A percentile compares a stretch with the other conserved stretches of the same genome.
Evolutionary conservation across 2,329 filamentous ascomycete species (phyloP).

Genomic region (Penicillium sp.): DNA sequence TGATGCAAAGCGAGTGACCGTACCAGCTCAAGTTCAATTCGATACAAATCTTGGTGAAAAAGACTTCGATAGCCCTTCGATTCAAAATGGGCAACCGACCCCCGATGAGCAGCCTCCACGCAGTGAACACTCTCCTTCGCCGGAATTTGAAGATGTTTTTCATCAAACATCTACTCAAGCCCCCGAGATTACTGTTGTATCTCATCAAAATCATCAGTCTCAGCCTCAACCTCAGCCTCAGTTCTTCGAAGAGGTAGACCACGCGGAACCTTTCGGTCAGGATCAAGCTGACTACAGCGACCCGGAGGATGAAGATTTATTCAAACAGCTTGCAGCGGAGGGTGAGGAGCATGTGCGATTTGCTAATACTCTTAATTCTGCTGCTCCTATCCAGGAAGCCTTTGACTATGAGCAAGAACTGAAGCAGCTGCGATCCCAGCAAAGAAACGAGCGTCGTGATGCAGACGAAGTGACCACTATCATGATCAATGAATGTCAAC

Average conservation of each 20-base stretch:
- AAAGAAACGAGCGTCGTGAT: constrained; percentile 93
- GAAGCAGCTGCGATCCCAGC: constrained; percentile 81
- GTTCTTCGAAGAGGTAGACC: constrained; percentile 8
- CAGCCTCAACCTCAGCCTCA: constrained; percentile 6
- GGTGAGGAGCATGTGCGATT: constrained; percentile 93
- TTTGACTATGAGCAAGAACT: constrained; percentile 85
- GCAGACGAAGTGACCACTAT: constrained; percentile 95
- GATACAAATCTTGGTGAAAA: neutral
- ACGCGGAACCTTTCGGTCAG: constrained; percentile 33
- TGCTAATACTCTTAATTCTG: constrained; percentile 79
- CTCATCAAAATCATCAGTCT: constrained; percentile 20
- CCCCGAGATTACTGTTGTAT: constrained; percentile 21
- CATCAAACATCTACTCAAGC: constrained; percentile 18
- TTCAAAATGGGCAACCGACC: neutral
- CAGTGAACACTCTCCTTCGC: constrained; percentile 43
- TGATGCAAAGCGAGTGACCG: neutral
- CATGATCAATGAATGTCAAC: constrained; percentile 94
- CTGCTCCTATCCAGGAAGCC: constrained; percentile 66
- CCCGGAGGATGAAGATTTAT: constrained; percentile 85
- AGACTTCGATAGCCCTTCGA: neutral
- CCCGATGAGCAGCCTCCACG: neutral
- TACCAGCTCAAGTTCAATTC: neutral
- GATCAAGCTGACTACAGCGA: constrained; percentile 71
- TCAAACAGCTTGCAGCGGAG: constrained; percentile 82
- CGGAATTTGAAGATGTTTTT: constrained; percentile 54